A percentile compares a stretch with the other conserved stretches of the same genome.
Evolutionary conservation across 2,329 filamentous ascomycete species (phyloP).

Genomic region (Colletotrichum australisinense): DNA sequence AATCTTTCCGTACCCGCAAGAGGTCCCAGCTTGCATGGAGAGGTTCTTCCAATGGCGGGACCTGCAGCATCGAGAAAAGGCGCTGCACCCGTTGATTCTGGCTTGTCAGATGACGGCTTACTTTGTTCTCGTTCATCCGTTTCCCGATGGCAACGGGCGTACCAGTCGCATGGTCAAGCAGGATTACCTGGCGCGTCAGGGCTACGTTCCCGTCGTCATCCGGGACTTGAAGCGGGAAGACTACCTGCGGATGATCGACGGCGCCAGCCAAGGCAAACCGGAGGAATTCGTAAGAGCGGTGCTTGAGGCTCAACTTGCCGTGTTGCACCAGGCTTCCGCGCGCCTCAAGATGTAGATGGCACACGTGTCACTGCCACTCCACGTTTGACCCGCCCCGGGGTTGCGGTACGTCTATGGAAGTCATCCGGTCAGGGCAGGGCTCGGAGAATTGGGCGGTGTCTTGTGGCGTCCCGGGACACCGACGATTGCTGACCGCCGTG

Average conservation of each 20-base stretch:
- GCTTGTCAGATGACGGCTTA: constrained; percentile 38
- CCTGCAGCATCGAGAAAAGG: constrained; percentile 24
- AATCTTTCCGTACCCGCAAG: constrained; percentile 39
- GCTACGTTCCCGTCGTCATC: constrained; percentile 37
- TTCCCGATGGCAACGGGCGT: constrained; percentile 40
- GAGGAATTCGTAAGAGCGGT: constrained; percentile 29
- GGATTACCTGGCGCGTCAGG: constrained; percentile 40
- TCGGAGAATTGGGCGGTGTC: not conserved
- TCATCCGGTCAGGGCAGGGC: not conserved
- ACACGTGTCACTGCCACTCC: not conserved
- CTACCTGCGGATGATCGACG: constrained; percentile 38
- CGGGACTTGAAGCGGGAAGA: constrained; percentile 31
- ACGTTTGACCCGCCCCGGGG: not conserved
- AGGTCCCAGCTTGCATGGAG: constrained; percentile 35
- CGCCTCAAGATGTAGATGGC: not conserved
- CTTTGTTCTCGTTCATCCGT: constrained; percentile 38
- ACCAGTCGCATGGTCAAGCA: constrained; percentile 38
- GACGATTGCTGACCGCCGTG: not conserved
- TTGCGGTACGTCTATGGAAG: not conserved
- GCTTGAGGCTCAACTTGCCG: constrained; percentile 30
- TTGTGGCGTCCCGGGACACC: constrained; percentile 2
- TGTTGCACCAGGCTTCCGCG: constrained; percentile 20
- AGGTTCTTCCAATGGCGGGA: constrained; percentile 37
- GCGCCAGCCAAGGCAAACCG: constrained; percentile 35
- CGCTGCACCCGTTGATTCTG: constrained; percentile 39